These are phyloP conservation scores for Tilletia indica DNA, from an alignment of 1,284 basidiomycete genomes.

Conservation along the genomic window DNA sequence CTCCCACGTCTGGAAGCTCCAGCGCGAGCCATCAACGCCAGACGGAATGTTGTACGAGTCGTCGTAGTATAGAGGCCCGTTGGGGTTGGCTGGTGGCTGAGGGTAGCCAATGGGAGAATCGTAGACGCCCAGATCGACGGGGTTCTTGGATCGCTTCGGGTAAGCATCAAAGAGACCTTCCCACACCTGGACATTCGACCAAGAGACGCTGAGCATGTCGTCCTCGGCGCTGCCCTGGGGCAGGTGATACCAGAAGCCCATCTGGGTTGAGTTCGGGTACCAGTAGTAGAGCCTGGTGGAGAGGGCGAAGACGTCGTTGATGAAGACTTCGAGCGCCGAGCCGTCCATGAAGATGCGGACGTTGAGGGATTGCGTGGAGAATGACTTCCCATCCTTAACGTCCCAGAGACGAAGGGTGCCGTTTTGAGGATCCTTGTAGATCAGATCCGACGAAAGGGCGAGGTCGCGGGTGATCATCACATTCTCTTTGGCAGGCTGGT, in stretches of 20 bases:
- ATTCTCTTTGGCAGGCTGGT: slow-evolving; percentile 27
- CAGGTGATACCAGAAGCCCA: slow-evolving; percentile 28
- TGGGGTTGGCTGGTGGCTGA: slow-evolving; percentile 27
- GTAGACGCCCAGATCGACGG: slow-evolving; percentile 22
- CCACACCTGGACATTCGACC: slow-evolving; percentile 23
- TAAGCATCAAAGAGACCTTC: slow-evolving; percentile 30
- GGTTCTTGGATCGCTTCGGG: slow-evolving; percentile 26
- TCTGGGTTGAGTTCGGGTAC: slow-evolving; percentile 22
- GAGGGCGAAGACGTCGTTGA: slow-evolving; percentile 31
- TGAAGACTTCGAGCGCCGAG: slow-evolving; percentile 30
- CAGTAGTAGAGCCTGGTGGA: slow-evolving; percentile 31
- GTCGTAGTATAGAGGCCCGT: slow-evolving; percentile 12
- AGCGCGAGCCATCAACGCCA: neutral
- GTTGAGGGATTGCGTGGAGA: slow-evolving; percentile 15
- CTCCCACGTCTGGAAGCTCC: neutral
- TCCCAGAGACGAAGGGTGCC: slow-evolving; percentile 32
- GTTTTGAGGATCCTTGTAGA: slow-evolving; percentile 21
- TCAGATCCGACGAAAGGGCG: slow-evolving; percentile 22
- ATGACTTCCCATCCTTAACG: neutral
- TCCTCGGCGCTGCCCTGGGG: neutral
- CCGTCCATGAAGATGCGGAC: slow-evolving; percentile 32
- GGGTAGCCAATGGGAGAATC: slow-evolving; percentile 24
- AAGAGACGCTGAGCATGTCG: slow-evolving; percentile 18
- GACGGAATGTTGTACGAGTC: neutral
- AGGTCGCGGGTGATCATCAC: slow-evolving; percentile 27